phyloP scores from a whole-genome alignment of 495 filamentous ascomycete genomes.

The Xylaria acuta region DNA sequence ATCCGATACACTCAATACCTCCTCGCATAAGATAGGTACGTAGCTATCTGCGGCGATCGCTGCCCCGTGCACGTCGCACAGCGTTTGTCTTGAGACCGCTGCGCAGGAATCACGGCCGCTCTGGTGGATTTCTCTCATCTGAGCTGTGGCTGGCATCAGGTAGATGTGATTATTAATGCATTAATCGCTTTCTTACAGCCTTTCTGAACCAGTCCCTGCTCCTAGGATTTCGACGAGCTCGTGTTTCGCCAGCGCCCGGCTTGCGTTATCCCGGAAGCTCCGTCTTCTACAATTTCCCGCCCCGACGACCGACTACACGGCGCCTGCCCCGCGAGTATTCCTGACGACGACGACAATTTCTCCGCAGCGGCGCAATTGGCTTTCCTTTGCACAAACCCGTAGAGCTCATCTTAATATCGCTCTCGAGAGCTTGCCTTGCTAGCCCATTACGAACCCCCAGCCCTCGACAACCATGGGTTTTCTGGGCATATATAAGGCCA shows the following conservation, averaged over 20 bases:
- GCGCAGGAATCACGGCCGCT: conserved; percentile 14
- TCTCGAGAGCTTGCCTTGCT: background rate
- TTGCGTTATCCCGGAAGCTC: conserved; percentile 16
- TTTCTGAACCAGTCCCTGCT: background rate
- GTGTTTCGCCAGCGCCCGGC: conserved; percentile 9
- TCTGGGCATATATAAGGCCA: conserved; percentile 86
- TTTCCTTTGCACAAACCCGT: background rate
- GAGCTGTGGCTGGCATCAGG: background rate
- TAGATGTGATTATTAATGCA: conserved; percentile 13
- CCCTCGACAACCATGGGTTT: conserved; percentile 63
- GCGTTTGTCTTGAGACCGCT: background rate
- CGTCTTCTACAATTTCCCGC: conserved; percentile 17
- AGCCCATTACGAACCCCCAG: background rate
- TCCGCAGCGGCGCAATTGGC: background rate
- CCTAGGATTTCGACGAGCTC: conserved; percentile 15
- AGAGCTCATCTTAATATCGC: background rate
- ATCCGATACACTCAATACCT: conserved; percentile 2
- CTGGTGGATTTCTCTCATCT: background rate
- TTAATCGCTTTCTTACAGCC: background rate
- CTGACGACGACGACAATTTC: background rate
- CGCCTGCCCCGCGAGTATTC: background rate
- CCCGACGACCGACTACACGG: conserved; percentile 10
- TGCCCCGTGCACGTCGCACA: background rate
- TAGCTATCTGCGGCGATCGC: conserved; percentile 8
- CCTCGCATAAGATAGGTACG: conserved; percentile 11